Conservation (phyloP, 768 basidiomycete genomes). For the Lactifluus piperatus region DNA sequence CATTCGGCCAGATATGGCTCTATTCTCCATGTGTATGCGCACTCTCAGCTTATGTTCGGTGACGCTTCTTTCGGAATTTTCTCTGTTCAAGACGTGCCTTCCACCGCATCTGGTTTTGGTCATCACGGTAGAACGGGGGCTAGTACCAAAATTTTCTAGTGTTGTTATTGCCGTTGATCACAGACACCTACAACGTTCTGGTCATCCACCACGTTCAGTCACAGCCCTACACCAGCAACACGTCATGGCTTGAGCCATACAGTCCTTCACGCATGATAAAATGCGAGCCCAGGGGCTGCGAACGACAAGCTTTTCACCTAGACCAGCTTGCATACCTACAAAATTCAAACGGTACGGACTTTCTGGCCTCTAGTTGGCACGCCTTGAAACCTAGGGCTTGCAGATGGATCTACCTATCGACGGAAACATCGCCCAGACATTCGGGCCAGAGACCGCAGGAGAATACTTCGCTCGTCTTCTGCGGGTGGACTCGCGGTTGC, state of each 20-base stretch:
- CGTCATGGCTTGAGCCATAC: neutral
- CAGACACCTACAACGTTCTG: too few species aligned
- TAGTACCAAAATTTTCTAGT: neutral
- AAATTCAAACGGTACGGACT: neutral
- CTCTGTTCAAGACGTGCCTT: too few species aligned
- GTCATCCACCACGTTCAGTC: neutral
- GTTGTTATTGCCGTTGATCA: too few species aligned
- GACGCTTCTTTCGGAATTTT: too few species aligned
- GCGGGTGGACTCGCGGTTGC: neutral
- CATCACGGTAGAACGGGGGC: neutral
- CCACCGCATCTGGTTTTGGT: neutral
- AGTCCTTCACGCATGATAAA: neutral
- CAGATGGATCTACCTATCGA: conserved; percentile 3
- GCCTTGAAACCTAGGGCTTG: neutral
- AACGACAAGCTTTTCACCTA: neutral
- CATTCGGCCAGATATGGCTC: too few species aligned
- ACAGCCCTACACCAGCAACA: too few species aligned
- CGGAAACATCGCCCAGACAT: conserved; percentile 3
- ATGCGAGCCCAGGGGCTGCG: neutral
- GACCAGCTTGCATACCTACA: neutral
- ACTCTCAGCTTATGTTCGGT: too few species aligned
- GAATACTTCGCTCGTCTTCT: neutral
- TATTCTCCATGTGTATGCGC: too few species aligned
- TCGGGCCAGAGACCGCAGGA: neutral
- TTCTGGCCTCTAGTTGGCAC: neutral